A percentile compares a stretch with the other conserved stretches of the same genome.
Conservation (phyloP, 2,329 filamentous ascomycete genomes). For the Acarospora socialis region DNA sequence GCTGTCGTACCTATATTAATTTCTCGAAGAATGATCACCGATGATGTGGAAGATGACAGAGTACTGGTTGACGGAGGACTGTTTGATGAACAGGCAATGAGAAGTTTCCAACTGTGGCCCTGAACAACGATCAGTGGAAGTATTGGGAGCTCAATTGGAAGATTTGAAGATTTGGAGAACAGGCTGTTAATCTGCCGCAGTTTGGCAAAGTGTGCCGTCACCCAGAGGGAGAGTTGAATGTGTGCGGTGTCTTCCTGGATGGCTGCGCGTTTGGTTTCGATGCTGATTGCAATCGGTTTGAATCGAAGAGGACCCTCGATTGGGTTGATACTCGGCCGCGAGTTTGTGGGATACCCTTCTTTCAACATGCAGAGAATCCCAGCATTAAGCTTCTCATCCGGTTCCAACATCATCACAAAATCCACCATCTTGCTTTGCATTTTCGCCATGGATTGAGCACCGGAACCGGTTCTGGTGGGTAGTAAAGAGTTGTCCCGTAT, state of each 20-base stretch:
- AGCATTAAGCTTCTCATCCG: not conserved
- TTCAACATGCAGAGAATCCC: not conserved
- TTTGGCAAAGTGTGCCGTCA: not conserved
- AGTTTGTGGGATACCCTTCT: not conserved
- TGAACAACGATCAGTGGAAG: too few relatives aligned
- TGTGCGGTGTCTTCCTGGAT: not conserved
- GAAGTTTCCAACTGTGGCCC: too few relatives aligned
- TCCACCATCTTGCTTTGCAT: slow-evolving; percentile 1
- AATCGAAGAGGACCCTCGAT: too few relatives aligned
- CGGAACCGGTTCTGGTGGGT: too few relatives aligned
- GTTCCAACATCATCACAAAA: slow-evolving; percentile 1
- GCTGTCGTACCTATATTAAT: too few relatives aligned
- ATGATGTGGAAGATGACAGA: too few relatives aligned
- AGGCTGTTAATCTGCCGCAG: not conserved
- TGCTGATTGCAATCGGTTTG: not conserved
- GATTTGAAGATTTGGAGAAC: too few relatives aligned
- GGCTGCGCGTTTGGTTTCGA: slow-evolving; percentile 1
- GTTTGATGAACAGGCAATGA: too few relatives aligned
- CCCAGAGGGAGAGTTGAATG: not conserved
- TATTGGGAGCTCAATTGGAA: too few relatives aligned
- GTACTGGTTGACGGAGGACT: too few relatives aligned
- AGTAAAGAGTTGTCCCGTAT: not conserved
- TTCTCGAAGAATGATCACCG: too few relatives aligned
- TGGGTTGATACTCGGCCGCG: too few relatives aligned
- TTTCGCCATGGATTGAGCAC: not conserved